Evolutionary conservation across 768 basidiomycete genomes (phyloP).

Genomic region (Russula earlei): DNA sequence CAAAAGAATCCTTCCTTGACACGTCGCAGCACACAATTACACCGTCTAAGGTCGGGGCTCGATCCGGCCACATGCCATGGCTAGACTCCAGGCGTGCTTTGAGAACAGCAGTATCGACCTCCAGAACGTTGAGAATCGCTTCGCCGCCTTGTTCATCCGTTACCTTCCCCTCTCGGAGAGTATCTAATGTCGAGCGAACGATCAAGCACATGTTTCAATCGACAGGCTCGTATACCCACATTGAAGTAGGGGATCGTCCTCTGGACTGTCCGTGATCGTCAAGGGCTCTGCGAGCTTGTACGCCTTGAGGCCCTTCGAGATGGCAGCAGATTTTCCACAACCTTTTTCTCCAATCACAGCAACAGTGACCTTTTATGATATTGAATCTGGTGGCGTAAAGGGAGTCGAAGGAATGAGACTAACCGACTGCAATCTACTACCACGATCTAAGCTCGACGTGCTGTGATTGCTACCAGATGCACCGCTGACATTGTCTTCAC

Average conservation of each 20-base stretch:
- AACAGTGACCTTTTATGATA: constrained; percentile 40
- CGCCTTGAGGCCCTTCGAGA: constrained; percentile 63
- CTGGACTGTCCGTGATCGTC: constrained; percentile 17
- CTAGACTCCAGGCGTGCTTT: constrained; percentile 25
- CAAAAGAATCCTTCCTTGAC: constrained; percentile 49
- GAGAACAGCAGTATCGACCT: constrained; percentile 27
- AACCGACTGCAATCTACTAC: constrained; percentile 6
- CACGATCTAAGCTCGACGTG: background rate
- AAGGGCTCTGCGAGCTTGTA: constrained; percentile 37
- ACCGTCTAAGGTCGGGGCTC: constrained; percentile 58
- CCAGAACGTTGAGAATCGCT: constrained; percentile 25
- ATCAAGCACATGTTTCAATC: constrained; percentile 21
- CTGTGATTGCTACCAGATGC: background rate
- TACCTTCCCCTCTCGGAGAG: constrained; percentile 33
- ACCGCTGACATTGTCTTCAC: background rate
- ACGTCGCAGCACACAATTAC: constrained; percentile 84
- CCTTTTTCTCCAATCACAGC: constrained; percentile 69
- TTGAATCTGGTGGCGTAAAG: background rate
- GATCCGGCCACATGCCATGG: constrained; percentile 39
- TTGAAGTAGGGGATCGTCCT: constrained; percentile 19
- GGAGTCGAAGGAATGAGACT: background rate
- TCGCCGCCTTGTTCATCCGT: constrained; percentile 15
- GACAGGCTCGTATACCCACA: constrained; percentile 25
- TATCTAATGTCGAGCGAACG: constrained; percentile 27
- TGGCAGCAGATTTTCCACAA: constrained; percentile 81